Conservation (phyloP, 2,329 filamentous ascomycete genomes). For the Akanthomyces uredinophilus region DNA sequence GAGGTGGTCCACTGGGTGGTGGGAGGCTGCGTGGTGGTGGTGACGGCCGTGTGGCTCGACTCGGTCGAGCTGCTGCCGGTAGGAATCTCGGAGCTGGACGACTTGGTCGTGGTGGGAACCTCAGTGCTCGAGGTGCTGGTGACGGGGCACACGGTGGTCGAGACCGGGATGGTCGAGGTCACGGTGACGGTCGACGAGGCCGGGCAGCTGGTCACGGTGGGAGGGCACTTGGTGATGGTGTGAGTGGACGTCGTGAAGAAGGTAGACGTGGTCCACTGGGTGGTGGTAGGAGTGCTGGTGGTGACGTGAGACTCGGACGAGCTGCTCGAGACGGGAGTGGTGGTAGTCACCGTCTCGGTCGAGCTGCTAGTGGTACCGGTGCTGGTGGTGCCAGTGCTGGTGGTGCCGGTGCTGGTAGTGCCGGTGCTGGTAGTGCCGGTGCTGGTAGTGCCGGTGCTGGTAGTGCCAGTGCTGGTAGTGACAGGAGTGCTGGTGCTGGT, state of each 20-base stretch:
- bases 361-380: neutral
- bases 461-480: no score
- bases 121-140: constrained; percentile 15
- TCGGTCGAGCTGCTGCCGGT: neutral
- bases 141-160: constrained; percentile 40
- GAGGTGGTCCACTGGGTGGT: constrained; percentile 25
- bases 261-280: constrained; percentile 27
- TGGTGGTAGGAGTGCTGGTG: constrained; percentile 13
- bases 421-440: constrained; percentile 8
- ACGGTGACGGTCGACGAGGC: constrained; percentile 21
- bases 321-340: constrained; percentile 9
- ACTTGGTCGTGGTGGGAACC: neutral
- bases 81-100: neutral
- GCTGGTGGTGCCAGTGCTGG: constrained; percentile 11
- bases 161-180: constrained; percentile 29
- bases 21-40: constrained; percentile 8
- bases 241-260: constrained; percentile 25
- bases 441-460: neutral
- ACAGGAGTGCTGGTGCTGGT: no score
- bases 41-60: neutral
- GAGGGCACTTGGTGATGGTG: constrained; percentile 22
- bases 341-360: neutral
- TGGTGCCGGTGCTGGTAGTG: constrained; percentile 1
- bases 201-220: constrained; percentile 28
- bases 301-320: constrained; percentile 4